Base-by-base conservation (phyloP, 1,139 yeast genomes). In the Magnusiomyces tetraspermus region DNA sequence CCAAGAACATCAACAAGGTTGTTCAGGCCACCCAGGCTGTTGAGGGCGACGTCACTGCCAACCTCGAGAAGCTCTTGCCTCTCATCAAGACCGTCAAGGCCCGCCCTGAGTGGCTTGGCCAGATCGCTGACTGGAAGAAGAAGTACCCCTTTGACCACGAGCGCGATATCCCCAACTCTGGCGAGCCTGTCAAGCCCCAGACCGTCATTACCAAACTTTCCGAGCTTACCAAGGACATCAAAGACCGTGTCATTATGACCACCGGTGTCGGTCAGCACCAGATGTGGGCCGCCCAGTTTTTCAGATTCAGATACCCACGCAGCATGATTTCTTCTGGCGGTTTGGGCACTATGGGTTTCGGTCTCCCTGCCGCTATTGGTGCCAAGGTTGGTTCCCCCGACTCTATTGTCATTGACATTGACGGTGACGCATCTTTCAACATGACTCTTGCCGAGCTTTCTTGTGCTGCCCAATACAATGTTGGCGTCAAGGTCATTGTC, bases 181-280 rank as follows among this genome's bases (percentile, higher is more conserved):
- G 81, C 45, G 86, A 89, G 26, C 77, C 75, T 63, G 84, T 92
- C 63, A 90, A 89, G 69, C 98, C 98, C 49, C 98, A 92, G 74
- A 87, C 97, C 47, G 82, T 90, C 55, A 82, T 92, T 59, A 72
- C 76, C 52, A 92, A 86, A 70, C 77, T 92, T 55, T 82, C 95
- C 10, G 77, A 81, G 58, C 83, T 89, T 63, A 82, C 90, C 41
- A 73, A 73, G 57, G 75, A 74, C 52, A 74, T 75, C 53, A 78
- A 80, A 64, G 82, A 80, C 58, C 86, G 80, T 68, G 90, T 88
- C 58, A 81, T 89, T 64, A 83, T 92, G 62, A 85, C 97, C 53
- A 92, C 98, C 48, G 98, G 98, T 76, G 97, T 92, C 54, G 98
- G 98, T 57, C 98, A 92, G 76, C 98, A 92, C 77, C 98, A 92